Evolutionary conservation across 1,284 basidiomycete species (phyloP), one percentile per base, ranked within the genome.

Genomic region (Ustilago loliicola): DNA sequence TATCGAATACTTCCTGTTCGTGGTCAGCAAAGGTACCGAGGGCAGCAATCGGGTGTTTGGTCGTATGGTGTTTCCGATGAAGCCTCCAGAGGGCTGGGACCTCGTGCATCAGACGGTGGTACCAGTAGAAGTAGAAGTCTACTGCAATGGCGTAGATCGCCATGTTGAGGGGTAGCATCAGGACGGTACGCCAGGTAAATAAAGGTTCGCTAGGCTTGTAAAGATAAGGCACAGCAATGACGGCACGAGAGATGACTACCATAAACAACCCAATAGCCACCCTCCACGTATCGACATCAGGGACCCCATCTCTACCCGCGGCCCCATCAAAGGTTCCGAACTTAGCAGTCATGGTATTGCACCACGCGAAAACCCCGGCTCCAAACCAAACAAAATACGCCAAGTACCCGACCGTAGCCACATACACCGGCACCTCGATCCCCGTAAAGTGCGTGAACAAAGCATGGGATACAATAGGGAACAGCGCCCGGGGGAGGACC

Each of bases 71-170:
- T 25, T 65, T 71, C 3, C 68, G 61, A 52, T 84, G 81, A 34
- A 61, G 68, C 9, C 29, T 30, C 84, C 84, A 84, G 0, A 80
- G 45, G 19, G 38, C 61, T 7, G 66, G 45, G 2, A 72, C 64
- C 51, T 82, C 79, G 61, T 84, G 84, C 77, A 82, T 80, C 3
- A 63, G 40, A 15, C 81, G 79, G 52, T 84, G 84, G 50, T 80
- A 80, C 72, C 73, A 76, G 78, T 82, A 85, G 72, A 82, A 85
- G 63, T 68, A 84, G 40, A 82, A 82, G 69, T 82, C 80, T 11
- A 77, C 66, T 21, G 71, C 61, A 5, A 75, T 38, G 4, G 70
- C 69, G 27, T 72, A 79, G 38, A 76, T 50, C 9, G 55, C 73
- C n/a, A 68, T 56, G 52, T 80, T 77, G 15, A 82, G 2, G 3